Evolutionary conservation across 75 land plant genomes (phyloP), one percentile per base, ranked within the genome.

Genomic region (Adiantum capillusveneris): DNA sequence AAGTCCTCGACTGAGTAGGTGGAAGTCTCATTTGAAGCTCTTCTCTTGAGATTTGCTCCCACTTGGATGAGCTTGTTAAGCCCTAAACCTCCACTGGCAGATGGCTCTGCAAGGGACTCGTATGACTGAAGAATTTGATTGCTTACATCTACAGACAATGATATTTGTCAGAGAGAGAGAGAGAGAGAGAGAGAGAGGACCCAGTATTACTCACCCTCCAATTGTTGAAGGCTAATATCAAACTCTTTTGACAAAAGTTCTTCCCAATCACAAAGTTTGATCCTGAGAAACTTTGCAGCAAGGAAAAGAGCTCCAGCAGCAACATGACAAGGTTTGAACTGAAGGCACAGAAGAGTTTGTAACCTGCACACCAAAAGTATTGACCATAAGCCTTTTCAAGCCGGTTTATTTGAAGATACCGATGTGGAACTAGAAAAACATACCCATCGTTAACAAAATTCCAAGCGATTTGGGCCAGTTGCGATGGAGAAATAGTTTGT

Each of bases 381-480:
- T 3, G 14, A 46, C 22, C 2, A 21, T 14, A n/a, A 17, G 18
- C 50, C 6, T 46, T 46, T 46, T 46, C n/a, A n/a, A n/a, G n/a
- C n/a, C n/a, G n/a, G n/a, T n/a, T n/a, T n/a, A n/a, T n/a, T n/a
- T n/a, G n/a, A n/a, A 24, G 3, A 24, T 53, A 53, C 25, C 5
- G 6, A 22, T 53, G 6, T 53, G 3, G 25, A 12, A 26, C 21
- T 24, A 26, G 14, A 6, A 54, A 42, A 29, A 11, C 77, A 46
- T 85, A 92, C 94, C 97, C 94, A 75, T 92, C 97, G 74, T 91
- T 91, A 28, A 91, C 85, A 71, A 91, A 91, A 60, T 87, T 91
- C 97, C 97, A 91, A 41, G 93, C 97, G 44, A 88, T 86, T 75
- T 92, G 94, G 25, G 94, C 94, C 21, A 88, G 76, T 9, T 34